A percentile compares a stretch with the other conserved stretches of the same genome.
phyloP scores from a whole-genome alignment of 2,329 filamentous ascomycete species.

The Colletotrichum trifolii region DNA sequence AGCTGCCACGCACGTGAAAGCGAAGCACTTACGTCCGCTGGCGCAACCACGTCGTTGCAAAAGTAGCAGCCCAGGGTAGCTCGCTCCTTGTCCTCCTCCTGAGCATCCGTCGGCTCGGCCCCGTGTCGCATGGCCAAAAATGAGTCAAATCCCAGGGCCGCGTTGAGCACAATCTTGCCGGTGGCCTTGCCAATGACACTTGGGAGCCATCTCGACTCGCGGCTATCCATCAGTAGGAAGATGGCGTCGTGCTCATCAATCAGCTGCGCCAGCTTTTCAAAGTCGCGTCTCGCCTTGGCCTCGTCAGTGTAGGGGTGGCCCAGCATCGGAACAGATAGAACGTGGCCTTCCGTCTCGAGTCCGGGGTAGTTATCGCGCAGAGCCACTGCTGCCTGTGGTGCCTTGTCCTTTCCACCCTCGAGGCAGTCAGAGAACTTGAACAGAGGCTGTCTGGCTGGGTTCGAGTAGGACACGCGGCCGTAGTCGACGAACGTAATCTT shows the following conservation, averaged over 20 bases:
- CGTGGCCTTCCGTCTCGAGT: conserved; percentile 82
- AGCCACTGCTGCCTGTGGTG: conserved; percentile 80
- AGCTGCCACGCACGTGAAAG: background rate
- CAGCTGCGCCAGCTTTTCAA: conserved; percentile 77
- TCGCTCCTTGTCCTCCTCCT: conserved; percentile 58
- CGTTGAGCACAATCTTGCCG: conserved; percentile 96
- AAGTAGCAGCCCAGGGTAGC: conserved; percentile 93
- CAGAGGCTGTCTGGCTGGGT: conserved; percentile 93
- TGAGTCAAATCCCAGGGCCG: conserved; percentile 94
- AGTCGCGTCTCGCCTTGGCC: conserved; percentile 76
- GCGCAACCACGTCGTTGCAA: conserved; percentile 97
- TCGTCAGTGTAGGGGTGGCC: conserved; percentile 87
- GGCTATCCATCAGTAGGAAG: conserved; percentile 96
- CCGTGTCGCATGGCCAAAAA: conserved; percentile 98
- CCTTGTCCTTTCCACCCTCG: conserved; percentile 86
- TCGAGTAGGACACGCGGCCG: conserved; percentile 92
- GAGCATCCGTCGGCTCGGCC: conserved; percentile 59
- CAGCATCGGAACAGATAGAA: conserved; percentile 92
- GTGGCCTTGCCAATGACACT: conserved; percentile 95
- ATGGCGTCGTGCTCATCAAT: conserved; percentile 90
- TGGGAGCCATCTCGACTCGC: conserved; percentile 94
- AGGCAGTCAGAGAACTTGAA: conserved; percentile 92
- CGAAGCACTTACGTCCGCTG: conserved; percentile 80
- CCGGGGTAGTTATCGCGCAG: conserved; percentile 90
- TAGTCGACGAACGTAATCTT: conserved; percentile 98